Conservation (phyloP, 2,329 filamentous ascomycete genomes). For the Lanzia echinophila region DNA sequence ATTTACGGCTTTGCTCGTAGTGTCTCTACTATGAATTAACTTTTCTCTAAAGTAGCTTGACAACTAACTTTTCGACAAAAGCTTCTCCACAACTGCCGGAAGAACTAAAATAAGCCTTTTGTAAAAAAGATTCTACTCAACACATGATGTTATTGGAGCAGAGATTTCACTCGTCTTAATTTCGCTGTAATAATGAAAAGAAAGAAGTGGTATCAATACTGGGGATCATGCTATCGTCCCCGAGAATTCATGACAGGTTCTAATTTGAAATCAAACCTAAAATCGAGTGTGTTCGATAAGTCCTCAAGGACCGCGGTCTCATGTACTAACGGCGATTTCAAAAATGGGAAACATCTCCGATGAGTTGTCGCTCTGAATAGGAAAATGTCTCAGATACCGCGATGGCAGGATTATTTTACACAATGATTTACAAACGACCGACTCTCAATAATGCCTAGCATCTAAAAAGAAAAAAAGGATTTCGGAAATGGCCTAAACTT, state of each 20-base stretch:
- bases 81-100: background rate
- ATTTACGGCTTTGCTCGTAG: no score
- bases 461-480: background rate
- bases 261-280: background rate
- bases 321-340: background rate
- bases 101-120: background rate
- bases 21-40: no score
- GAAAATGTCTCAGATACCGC: conserved; percentile 2
- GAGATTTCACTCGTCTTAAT: no score
- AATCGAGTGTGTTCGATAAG: background rate
- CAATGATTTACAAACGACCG: background rate
- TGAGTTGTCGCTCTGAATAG: background rate
- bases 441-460: background rate
- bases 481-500: conserved; percentile 6
- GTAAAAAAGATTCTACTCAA: no score
- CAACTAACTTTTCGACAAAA: background rate
- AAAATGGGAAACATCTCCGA: conserved; percentile 8
- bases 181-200: no score
- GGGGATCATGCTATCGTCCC: background rate
- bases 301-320: background rate
- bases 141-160: no score
- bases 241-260: background rate
- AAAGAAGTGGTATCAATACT: no score
- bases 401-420: background rate
- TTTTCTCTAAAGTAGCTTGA: background rate